Evolutionary conservation across 2,329 filamentous ascomycete species (phyloP), one percentile per base, ranked within the genome.

Genomic region (Pseudogymnoascus sp.): DNA sequence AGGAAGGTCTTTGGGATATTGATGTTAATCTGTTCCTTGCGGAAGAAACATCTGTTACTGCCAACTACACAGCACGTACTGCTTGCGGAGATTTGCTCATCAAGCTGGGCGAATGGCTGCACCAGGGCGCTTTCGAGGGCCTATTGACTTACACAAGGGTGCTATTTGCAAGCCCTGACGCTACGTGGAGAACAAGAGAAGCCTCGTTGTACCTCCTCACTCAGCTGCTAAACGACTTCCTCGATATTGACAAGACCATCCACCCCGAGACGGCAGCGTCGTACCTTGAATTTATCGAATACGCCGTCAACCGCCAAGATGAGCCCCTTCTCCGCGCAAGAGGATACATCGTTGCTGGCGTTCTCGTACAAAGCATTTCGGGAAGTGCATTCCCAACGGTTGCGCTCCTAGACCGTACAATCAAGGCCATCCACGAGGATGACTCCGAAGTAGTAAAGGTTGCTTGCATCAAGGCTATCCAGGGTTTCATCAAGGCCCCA

Each of bases 21-120:
- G 94, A 99, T 73, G 89, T 95, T 67, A 97, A 96, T 62, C 82
- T 99, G 2, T 99, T 95, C 74, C 80, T 99, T 54, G 93, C 91
- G 0, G 94, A 99, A 74, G 93, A 97, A 75, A 93, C 91, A 1
- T 93, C 91, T 2, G 89, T 97, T 16, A 96, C 91, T 11, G 90
- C 92, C 32, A 97, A 97, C 73, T 99, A 97, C 75, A 97, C 94
- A 0, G 90, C 94, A 12, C 86, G 94, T 66, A 96, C 91, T 16
- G 94, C 93, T 39, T 94, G 91, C 65, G 92, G 91, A 57, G 94
- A 97, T 72, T 78, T 99, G 57, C 81, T 96, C 28, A 91, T 96
- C 74, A 97, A 96, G 76, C 79, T 96, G 62, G 90, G 90, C 57
- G 92, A 97, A 73, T 96, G 91, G 92, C 82, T 96, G 60, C 84